Percentiles rank a stretch among this genome's conserved stretches.
phyloP scores from a whole-genome alignment of 1,284 basidiomycete species.

The Papiliotrema fonsecae region DNA sequence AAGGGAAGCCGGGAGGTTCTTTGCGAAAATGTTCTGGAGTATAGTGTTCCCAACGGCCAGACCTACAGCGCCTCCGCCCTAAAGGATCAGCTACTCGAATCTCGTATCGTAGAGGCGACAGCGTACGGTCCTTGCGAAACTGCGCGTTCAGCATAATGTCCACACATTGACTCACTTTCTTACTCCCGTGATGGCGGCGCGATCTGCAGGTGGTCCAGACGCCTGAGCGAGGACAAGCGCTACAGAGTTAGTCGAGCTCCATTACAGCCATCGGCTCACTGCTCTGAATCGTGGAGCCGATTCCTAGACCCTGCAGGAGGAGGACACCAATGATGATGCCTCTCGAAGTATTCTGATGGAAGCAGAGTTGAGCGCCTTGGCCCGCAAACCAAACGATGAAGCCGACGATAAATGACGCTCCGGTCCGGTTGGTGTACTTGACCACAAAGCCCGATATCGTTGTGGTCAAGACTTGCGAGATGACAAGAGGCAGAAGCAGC shows the following conservation, averaged over 20 bases:
- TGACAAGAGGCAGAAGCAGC: conserved; percentile 28
- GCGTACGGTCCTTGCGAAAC: conserved; percentile 16
- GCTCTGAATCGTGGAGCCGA: conserved; percentile 30
- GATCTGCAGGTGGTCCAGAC: conserved; percentile 20
- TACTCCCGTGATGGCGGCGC: conserved; percentile 30
- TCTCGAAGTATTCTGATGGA: conserved; percentile 8
- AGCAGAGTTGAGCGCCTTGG: conserved; percentile 23
- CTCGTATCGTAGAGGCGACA: neutral
- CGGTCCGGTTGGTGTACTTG: conserved; percentile 21
- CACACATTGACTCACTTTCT: conserved; percentile 15
- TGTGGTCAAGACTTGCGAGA: conserved; percentile 26
- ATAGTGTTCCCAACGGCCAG: conserved; percentile 22
- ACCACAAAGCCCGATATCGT: conserved; percentile 24
- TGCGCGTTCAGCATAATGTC: neutral
- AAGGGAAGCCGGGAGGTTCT: conserved; percentile 10
- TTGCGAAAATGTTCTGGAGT: conserved; percentile 18
- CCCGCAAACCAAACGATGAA: conserved; percentile 25
- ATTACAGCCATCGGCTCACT: conserved; percentile 7
- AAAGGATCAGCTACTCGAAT: neutral
- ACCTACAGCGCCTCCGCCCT: conserved; percentile 24
- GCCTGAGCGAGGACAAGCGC: conserved; percentile 33
- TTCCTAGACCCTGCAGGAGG: conserved; percentile 31
- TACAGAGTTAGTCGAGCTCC: neutral
- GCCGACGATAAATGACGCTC: conserved; percentile 20
- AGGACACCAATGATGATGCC: conserved; percentile 21